phyloP scores from a whole-genome alignment of 305 asterid species.

The Rubia balearica region DNA sequence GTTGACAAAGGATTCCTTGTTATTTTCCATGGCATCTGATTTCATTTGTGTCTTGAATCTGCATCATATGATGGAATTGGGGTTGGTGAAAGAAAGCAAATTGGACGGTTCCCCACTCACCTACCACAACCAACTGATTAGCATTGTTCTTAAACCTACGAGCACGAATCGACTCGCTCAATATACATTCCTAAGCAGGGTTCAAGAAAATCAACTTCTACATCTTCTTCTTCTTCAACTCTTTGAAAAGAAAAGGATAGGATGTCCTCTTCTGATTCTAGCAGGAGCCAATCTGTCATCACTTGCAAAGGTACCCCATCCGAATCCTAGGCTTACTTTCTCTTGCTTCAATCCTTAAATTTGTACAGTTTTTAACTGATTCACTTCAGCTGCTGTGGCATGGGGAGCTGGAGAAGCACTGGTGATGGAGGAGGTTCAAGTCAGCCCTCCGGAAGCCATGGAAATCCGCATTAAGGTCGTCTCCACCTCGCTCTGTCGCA shows the following conservation, averaged over 20 bases:
- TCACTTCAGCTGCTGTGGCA: slow-evolving; percentile 68
- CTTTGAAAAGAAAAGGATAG: neutral
- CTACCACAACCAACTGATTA: slow-evolving; percentile 5
- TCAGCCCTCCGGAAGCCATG: slow-evolving; percentile 74
- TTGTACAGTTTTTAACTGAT: neutral
- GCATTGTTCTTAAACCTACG: neutral
- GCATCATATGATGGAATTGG: neutral
- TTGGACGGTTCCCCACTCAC: slow-evolving; percentile 1
- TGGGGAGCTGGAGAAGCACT: slow-evolving; percentile 72
- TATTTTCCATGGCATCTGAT: neutral
- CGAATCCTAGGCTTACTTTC: neutral
- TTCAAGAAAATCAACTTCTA: too few species aligned
- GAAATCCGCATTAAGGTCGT: slow-evolving; percentile 87
- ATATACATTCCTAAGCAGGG: too few species aligned
- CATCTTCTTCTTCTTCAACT: neutral
- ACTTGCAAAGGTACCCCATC: slow-evolving; percentile 18
- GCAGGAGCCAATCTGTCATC: slow-evolving; percentile 7
- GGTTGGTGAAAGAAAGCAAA: neutral
- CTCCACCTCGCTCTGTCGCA: slow-evolving; percentile 82
- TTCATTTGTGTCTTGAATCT: neutral
- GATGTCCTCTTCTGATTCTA: slow-evolving; percentile 1
- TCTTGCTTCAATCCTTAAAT: neutral
- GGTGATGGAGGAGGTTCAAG: slow-evolving; percentile 79
- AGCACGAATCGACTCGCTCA: too few species aligned
- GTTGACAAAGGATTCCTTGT: neutral